Conservation (phyloP, 108 stramenopile species). For the Nitzschia inconspicua region DNA sequence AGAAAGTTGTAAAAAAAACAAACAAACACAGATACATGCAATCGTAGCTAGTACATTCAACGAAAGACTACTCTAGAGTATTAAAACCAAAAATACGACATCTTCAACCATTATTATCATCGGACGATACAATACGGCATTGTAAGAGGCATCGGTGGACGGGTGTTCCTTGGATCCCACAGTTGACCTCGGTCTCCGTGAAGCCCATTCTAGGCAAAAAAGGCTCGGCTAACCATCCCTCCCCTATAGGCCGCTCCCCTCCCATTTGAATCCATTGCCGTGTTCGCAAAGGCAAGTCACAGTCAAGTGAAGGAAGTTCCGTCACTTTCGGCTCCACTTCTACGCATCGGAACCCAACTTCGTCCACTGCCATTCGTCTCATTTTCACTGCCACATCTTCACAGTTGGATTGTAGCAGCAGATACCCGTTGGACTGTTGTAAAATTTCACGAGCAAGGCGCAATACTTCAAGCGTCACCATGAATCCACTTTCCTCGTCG, state of each 20-base stretch:
- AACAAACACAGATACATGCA: background rate
- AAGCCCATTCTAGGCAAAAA: slow-evolving; percentile 43
- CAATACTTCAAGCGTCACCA: slow-evolving; percentile 57
- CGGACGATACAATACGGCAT: too few relatives aligned
- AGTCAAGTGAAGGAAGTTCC: background rate
- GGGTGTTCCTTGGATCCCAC: slow-evolving; percentile 49
- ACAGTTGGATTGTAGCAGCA: slow-evolving; percentile 67
- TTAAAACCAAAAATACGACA: too few relatives aligned
- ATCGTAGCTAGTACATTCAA: too few relatives aligned
- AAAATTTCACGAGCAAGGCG: slow-evolving; percentile 9
- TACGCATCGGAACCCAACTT: slow-evolving; percentile 35
- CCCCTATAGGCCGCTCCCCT: slow-evolving; percentile 54
- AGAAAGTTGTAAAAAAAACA: slow-evolving; percentile 20
- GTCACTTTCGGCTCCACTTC: slow-evolving; percentile 14
- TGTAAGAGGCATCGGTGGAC: slow-evolving; percentile 67
- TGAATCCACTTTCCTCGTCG: slow-evolving; percentile 44
- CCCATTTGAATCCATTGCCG: slow-evolving; percentile 43
- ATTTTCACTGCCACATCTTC: slow-evolving; percentile 76
- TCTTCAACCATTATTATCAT: too few relatives aligned
- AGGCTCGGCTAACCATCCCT: slow-evolving; percentile 38
- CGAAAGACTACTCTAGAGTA: too few relatives aligned
- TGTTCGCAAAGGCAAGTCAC: slow-evolving; percentile 45
- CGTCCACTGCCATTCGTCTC: slow-evolving; percentile 30
- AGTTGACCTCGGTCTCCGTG: slow-evolving; percentile 74
- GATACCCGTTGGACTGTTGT: slow-evolving; percentile 13